Evolutionary conservation across 2,329 filamentous ascomycete genomes (phyloP), one percentile per base, ranked within the genome.

Genomic region (Fulvia fulva): DNA sequence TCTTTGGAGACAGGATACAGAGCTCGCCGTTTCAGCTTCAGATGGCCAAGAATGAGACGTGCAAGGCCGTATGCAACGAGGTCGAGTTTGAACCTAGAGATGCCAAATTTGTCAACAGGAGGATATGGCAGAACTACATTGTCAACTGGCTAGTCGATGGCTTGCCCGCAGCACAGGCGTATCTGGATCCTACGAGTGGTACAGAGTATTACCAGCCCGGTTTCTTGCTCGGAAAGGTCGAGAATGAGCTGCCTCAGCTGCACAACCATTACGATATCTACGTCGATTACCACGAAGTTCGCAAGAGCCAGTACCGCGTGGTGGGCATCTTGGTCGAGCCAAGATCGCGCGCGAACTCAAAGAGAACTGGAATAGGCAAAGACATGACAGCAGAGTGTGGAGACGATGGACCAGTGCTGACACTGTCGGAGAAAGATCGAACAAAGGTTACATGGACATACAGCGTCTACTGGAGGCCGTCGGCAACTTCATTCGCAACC

Each of bases 231-330:
- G 73, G 83, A 22, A 75, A 78, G 50, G 77, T 82, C 28, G 80
- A 82, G 5, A 80, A 83, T 45, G 81, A 77, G 5, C 73, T 81
- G 32, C 80, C 87, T 43, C 74, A 85, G 21, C 76, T 99, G 72
- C 90, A 97, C 80, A 99, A 97, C 74, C 94, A 99, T 75, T 97
- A 95, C 77, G 89, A 97, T 67, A 97, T 99, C 67, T 75, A 87
- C 51, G 84, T 99, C 69, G 93, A 99, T 68, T 97, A 96, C 71
- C 94, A 99, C 72, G 82, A 90, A 68, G 88, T 93, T 41, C 81
- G 80, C 14, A 81, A 83, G 63, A 77, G 88, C 59, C 84, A 92
- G 73, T 90, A 88, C 66, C 85, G 94, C 25, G 92, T 99, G 0
- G 94, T 99, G 5, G 94, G 94, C 43, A 92, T 97, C 26, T 81